Percentiles rank a stretch among this genome's conserved stretches.
phyloP scores from a whole-genome alignment of 2,329 filamentous ascomycete genomes.

The Ophiostoma perfectum region DNA sequence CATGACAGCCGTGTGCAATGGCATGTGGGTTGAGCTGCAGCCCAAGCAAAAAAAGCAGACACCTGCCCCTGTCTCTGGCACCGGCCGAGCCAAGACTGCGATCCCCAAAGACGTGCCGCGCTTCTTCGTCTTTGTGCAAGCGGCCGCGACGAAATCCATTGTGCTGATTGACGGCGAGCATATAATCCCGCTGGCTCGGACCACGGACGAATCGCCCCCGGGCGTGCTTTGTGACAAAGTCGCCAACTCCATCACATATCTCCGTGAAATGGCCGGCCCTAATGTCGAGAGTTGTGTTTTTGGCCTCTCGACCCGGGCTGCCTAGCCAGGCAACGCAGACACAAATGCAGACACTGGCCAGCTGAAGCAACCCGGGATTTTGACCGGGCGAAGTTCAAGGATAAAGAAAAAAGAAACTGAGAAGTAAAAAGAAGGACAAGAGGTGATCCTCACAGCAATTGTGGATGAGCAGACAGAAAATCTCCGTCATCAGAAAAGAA shows the following conservation, averaged over 20 bases:
- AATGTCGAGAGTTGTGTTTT: constrained; percentile 7
- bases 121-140: constrained; percentile 2
- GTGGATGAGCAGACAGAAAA: too few species aligned
- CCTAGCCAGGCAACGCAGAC: neutral
- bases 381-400: neutral
- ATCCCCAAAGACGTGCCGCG: neutral
- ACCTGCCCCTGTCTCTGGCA: neutral
- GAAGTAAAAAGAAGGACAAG: neutral
- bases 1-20: neutral
- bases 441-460: neutral
- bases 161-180: constrained; percentile 3
- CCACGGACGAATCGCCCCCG: neutral
- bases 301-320: neutral
- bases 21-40: constrained; percentile 6
- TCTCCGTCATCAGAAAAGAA: neutral
- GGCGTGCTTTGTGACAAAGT: constrained; percentile 5
- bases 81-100: neutral
- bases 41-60: neutral
- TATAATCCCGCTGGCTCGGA: constrained; percentile 2
- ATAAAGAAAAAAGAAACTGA: neutral
- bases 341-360: neutral
- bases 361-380: neutral
- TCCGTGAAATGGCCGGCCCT: neutral
- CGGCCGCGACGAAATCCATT: neutral
- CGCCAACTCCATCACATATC: neutral